A percentile compares a stretch with the other conserved stretches of the same genome.
These are phyloP conservation scores for Nicotiana benthamiana DNA, from an alignment of 257 asterid genomes.

Conservation along the genomic window DNA sequence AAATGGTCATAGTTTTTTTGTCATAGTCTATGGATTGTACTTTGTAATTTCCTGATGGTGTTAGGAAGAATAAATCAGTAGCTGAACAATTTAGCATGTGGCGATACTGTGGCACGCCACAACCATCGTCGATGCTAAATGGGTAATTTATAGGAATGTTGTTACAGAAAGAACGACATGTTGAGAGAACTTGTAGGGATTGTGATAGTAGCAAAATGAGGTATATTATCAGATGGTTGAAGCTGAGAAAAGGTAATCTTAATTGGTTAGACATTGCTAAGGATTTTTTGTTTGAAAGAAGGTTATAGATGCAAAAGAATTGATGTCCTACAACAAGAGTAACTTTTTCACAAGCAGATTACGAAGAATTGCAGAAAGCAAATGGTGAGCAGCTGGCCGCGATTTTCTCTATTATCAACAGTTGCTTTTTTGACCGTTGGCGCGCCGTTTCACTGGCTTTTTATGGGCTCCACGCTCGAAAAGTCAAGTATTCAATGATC, in stretches of 20 bases:
- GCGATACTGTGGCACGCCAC: slow-evolving; percentile 64
- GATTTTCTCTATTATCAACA: not conserved
- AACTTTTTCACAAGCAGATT: not conserved
- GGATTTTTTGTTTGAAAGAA: not conserved
- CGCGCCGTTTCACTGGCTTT: not conserved
- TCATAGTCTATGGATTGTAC: slow-evolving; percentile 62
- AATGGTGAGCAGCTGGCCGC: slow-evolving; percentile 15
- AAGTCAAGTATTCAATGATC: not conserved
- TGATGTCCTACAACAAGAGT: not conserved
- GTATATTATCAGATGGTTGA: not conserved
- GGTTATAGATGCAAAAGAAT: not conserved
- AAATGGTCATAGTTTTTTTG: slow-evolving; percentile 32
- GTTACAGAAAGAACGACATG: slow-evolving; percentile 69
- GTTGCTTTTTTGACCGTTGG: slow-evolving; percentile 9
- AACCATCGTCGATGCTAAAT: slow-evolving; percentile 72
- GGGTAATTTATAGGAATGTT: slow-evolving; percentile 73
- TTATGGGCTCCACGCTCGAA: not conserved
- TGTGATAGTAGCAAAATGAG: not conserved
- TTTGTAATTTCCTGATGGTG: slow-evolving; percentile 84
- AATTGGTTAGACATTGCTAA: not conserved
- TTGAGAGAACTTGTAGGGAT: slow-evolving; percentile 3
- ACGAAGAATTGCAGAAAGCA: not conserved
- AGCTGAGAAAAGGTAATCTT: not conserved
- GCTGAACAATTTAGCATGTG: slow-evolving; percentile 73
- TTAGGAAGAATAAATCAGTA: slow-evolving; percentile 50